These are phyloP conservation scores for Claviceps fusiformis DNA, from an alignment of 2,329 filamentous ascomycete genomes.

Conservation along the genomic window DNA sequence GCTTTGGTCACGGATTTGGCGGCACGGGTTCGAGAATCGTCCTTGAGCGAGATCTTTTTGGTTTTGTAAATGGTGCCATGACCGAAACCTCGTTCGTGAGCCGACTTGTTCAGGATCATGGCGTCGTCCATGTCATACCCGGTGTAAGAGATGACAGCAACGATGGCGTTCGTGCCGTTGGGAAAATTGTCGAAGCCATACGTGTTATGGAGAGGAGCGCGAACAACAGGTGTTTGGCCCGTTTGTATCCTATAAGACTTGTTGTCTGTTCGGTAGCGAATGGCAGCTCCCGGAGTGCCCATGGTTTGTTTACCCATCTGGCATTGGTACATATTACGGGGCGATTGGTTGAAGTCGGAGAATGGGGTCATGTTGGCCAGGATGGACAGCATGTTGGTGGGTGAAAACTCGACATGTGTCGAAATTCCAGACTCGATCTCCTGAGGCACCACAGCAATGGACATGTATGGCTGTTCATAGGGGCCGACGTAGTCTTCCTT, in stretches of 20 bases:
- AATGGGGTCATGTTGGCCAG: constrained; percentile 98
- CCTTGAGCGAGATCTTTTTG: constrained; percentile 76
- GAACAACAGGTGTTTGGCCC: constrained; percentile 86
- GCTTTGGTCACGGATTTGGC: constrained; percentile 62
- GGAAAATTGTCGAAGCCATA: constrained; percentile 98
- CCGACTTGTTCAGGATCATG: constrained; percentile 98
- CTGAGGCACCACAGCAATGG: constrained; percentile 78
- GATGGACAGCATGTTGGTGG: constrained; percentile 94
- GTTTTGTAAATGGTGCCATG: constrained; percentile 97
- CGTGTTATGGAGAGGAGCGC: constrained; percentile 83
- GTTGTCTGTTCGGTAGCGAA: constrained; percentile 86
- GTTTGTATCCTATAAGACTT: constrained; percentile 92
- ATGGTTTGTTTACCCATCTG: constrained; percentile 99
- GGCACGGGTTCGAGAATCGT: constrained; percentile 56
- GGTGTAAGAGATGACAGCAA: constrained; percentile 96
- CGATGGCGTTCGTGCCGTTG: constrained; percentile 87
- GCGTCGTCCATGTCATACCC: constrained; percentile 99
- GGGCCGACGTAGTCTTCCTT: constrained; percentile 82
- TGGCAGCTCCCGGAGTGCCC: constrained; percentile 82
- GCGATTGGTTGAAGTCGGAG: constrained; percentile 96
- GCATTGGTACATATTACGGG: constrained; percentile 98
- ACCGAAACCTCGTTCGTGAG: constrained; percentile 89
- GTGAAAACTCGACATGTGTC: constrained; percentile 86
- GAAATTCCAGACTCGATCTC: constrained; percentile 81
- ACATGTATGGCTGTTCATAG: constrained; percentile 96